These are phyloP conservation scores for Sarocladiaceae sp. DNA, from an alignment of 2,329 filamentous ascomycete genomes.

Conservation along the genomic window DNA sequence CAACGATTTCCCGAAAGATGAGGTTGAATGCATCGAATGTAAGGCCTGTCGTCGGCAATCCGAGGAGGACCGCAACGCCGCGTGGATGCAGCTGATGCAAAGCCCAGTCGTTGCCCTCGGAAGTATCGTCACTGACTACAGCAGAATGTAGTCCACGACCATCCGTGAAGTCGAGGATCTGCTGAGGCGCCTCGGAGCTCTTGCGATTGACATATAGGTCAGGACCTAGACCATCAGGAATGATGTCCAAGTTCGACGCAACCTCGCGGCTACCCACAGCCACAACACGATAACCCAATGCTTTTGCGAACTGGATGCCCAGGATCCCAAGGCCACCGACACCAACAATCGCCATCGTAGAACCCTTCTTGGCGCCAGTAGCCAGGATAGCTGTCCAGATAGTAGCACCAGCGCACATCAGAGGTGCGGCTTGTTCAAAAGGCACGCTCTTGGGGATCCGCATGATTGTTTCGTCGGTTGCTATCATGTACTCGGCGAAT, in stretches of 20 bases:
- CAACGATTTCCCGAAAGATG: slow-evolving; percentile 13
- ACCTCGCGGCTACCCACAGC: slow-evolving; percentile 20
- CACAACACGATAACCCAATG: slow-evolving; percentile 21
- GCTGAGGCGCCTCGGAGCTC: slow-evolving; percentile 11
- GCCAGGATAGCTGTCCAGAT: slow-evolving; percentile 16
- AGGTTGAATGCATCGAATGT: slow-evolving; percentile 17
- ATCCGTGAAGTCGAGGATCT: slow-evolving; percentile 15
- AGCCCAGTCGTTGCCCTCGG: slow-evolving; percentile 16
- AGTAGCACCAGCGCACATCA: slow-evolving; percentile 11
- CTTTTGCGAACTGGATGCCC: slow-evolving; percentile 23
- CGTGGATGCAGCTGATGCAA: slow-evolving; percentile 14
- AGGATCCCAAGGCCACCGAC: slow-evolving; percentile 21
- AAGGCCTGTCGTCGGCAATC: slow-evolving; percentile 15
- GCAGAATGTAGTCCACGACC: slow-evolving; percentile 14
- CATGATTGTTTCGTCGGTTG: background rate
- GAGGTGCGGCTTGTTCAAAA: slow-evolving; percentile 7
- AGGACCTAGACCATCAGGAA: slow-evolving; percentile 15
- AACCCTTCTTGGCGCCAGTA: slow-evolving; percentile 10
- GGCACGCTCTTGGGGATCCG: background rate
- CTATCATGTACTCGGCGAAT: slow-evolving; percentile 9
- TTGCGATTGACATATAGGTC: slow-evolving; percentile 14
- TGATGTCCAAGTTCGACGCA: slow-evolving; percentile 15
- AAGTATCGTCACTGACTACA: slow-evolving; percentile 13
- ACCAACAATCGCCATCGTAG: slow-evolving; percentile 16
- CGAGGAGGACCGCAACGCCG: slow-evolving; percentile 13